Percentiles rank a stretch among this genome's conserved stretches.
Conservation (phyloP, 2,329 filamentous ascomycete genomes). For the Fusarium pilosicola region DNA sequence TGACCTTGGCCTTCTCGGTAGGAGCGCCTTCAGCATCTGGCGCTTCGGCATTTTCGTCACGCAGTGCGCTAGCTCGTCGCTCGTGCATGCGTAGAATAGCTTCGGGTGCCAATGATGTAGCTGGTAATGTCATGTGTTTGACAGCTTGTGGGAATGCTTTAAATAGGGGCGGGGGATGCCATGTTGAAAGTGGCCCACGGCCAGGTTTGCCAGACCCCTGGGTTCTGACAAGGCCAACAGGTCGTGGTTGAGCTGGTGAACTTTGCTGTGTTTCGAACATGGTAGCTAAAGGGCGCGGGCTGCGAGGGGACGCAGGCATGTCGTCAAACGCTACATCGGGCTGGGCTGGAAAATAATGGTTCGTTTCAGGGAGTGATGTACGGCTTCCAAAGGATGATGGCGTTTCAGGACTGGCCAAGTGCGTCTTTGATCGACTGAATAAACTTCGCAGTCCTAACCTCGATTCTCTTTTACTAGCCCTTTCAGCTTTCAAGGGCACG, state of each 20-base stretch:
- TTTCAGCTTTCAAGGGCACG: conserved; percentile 56
- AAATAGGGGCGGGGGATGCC: conserved; percentile 81
- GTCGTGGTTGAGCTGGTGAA: conserved; percentile 15
- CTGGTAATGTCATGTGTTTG: conserved; percentile 76
- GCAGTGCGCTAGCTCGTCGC: conserved; percentile 50
- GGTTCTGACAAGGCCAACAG: conserved; percentile 17
- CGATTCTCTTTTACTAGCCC: conserved; percentile 60
- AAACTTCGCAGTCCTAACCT: conserved; percentile 62
- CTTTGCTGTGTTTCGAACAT: conserved; percentile 39
- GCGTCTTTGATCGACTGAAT: conserved; percentile 58
- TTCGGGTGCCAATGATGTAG: conserved; percentile 75
- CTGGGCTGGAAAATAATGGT: conserved; percentile 55
- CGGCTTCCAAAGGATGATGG: conserved; percentile 54
- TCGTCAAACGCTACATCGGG: conserved; percentile 51
- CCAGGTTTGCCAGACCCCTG: conserved; percentile 32
- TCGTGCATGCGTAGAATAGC: conserved; percentile 71
- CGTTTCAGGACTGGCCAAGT: conserved; percentile 45
- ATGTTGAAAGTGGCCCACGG: conserved; percentile 55
- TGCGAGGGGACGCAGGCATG: conserved; percentile 42
- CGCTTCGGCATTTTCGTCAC: conserved; percentile 29
- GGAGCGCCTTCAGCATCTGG: conserved; percentile 17
- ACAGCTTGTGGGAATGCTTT: conserved; percentile 87
- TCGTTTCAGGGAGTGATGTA: conserved; percentile 58
- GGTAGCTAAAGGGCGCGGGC: conserved; percentile 38
- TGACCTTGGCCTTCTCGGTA: conserved; percentile 51